Evolutionary conservation across 176 grass and related monocot genomes (phyloP), one percentile per base, ranked within the genome.

Genomic region (Zea luxurians): DNA sequence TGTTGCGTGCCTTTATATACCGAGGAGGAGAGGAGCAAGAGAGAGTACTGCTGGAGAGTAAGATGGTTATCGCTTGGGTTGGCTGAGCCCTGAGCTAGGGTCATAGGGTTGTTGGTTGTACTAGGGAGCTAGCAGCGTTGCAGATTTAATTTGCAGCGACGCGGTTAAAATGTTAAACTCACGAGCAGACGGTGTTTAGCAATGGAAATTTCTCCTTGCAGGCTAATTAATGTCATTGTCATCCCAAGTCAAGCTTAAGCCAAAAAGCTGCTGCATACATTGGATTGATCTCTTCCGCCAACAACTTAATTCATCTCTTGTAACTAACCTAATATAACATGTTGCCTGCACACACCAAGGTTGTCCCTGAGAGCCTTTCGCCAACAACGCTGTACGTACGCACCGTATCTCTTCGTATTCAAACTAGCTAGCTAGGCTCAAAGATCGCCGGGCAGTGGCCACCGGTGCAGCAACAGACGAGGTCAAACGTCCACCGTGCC

Each of bases 1-100:
- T 8, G 34, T 4, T 17, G 42, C 5, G 41, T 2, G 35, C 7
- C 16, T 81, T 70, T 84, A 89, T 83, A 74, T 34, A 40, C 38
- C 17, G n/a, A 63, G 46, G n/a, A 63, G 46, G 58, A 55, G 55
- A 76, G 15, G 10, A 6, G 27, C 27, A 0, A 27, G 13, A n/a
- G 52, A 7, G 34, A 50, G 47, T 18, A 37, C 13, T 2, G 3
- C 13, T 2, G 3, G n/a, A 17, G 27, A 27, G 27, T 27, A 27
- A 27, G 27, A 27, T 27, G 27, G 27, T 27, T 27, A 27, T 27
- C 27, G 27, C 27, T 27, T 27, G 27, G 27, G 27, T 27, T 41
- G 57, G 44, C 58, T 60, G 58, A 57, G 53, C 6, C 6, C 17
- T 57, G 53, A 57, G 4, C 69, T 38, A 53, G 8, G 15, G 8